A percentile compares a stretch with the other conserved stretches of the same genome.
These are phyloP conservation scores for Corynascus novoguineensis DNA, from an alignment of 495 filamentous ascomycete species.

Conservation along the genomic window DNA sequence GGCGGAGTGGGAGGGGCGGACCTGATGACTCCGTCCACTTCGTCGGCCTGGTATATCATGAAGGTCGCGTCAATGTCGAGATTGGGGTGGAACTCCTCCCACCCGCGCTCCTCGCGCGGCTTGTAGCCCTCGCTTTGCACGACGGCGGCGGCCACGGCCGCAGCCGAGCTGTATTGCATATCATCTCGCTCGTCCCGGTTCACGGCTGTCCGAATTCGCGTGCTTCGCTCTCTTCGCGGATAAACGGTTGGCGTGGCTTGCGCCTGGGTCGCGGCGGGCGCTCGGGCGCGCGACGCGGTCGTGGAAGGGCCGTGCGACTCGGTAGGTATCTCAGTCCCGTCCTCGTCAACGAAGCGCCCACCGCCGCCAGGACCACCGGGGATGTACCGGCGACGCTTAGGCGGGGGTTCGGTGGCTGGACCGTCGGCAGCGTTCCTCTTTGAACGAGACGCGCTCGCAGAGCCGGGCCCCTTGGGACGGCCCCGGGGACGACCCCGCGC, in stretches of 20 bases:
- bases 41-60: constrained; percentile 70
- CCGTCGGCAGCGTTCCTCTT: constrained; percentile 33
- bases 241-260: constrained; percentile 39
- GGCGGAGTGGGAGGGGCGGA: constrained; percentile 41
- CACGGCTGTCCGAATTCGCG: constrained; percentile 46
- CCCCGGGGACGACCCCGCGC: constrained; percentile 39
- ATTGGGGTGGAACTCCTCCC: constrained; percentile 95
- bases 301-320: constrained; percentile 21
- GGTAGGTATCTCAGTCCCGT: constrained; percentile 49
- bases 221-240: constrained; percentile 48
- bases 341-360: constrained; percentile 65
- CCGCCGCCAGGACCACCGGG: constrained; percentile 78
- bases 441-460: constrained; percentile 39
- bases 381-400: constrained; percentile 56
- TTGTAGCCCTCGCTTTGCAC: constrained; percentile 94
- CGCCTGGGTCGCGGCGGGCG: constrained; percentile 29
- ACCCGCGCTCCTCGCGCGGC: constrained; percentile 89
- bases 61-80: constrained; percentile 79
- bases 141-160: constrained; percentile 75
- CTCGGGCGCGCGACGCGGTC: constrained; percentile 33
- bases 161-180: constrained; percentile 67
- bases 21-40: constrained; percentile 66
- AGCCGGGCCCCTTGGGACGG: constrained; percentile 36
- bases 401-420: constrained; percentile 48
- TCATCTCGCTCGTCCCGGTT: constrained; percentile 44